These are phyloP conservation scores for Gracilaria gracilis DNA, from an alignment of 23 red algal species.

Conservation along the genomic window DNA sequence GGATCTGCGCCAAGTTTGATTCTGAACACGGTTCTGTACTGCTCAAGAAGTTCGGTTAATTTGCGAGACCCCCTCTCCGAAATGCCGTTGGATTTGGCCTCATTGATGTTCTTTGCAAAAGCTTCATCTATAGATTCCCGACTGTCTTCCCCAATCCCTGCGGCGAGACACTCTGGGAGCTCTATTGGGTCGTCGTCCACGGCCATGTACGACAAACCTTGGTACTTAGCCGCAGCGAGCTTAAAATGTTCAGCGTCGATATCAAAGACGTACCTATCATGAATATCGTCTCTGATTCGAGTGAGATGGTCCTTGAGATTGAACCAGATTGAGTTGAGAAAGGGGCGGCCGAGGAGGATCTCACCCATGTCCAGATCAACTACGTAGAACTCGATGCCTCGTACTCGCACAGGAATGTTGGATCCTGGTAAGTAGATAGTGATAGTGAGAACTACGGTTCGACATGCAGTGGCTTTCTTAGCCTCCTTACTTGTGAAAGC, in stretches of 20 bases:
- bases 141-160: background rate
- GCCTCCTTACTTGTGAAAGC: background rate
- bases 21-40: background rate
- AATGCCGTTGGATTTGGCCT: constrained; percentile 11
- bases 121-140: background rate
- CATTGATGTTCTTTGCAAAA: background rate
- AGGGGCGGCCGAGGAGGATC: constrained; percentile 15
- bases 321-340: constrained; percentile 36
- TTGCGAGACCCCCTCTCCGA: background rate
- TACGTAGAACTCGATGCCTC: constrained; percentile 3
- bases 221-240: background rate
- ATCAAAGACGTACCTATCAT: background rate
- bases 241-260: background rate
- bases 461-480: background rate
- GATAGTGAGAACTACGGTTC: background rate
- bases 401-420: constrained; percentile 10
- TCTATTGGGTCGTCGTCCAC: constrained; percentile 28
- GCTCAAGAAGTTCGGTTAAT: background rate
- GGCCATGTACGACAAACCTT: background rate
- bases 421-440: constrained; percentile 7
- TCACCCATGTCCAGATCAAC: constrained; percentile 18
- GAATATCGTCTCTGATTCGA: background rate
- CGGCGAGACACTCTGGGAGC: constrained; percentile 6
- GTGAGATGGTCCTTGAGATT: constrained; percentile 4
- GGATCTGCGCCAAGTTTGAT: constrained; percentile 32